Evolutionary conservation across 2,329 filamentous ascomycete genomes (phyloP).

Genomic region (Aspergillus tamarii): DNA sequence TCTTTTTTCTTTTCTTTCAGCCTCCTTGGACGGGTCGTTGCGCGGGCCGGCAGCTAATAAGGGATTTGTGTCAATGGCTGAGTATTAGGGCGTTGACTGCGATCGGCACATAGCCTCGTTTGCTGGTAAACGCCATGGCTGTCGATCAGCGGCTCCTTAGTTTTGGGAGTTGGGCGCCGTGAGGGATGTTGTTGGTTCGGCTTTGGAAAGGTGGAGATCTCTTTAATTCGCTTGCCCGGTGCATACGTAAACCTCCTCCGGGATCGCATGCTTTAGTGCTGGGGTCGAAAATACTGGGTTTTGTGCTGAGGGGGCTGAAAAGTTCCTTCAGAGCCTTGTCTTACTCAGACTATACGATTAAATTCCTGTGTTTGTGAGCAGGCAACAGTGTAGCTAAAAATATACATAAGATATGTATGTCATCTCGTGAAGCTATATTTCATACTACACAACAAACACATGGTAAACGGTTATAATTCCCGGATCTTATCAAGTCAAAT

Average conservation of each 20-base stretch:
- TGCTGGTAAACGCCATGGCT: neutral
- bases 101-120: constrained; percentile 2
- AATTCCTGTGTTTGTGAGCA: neutral
- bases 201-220: neutral
- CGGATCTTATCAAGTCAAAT: neutral
- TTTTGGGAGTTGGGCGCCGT: neutral
- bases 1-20: neutral
- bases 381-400: neutral
- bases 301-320: neutral
- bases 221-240: neutral
- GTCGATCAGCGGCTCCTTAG: neutral
- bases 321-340: neutral
- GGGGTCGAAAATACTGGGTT: neutral
- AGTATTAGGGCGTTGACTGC: neutral
- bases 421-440: neutral
- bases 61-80: neutral
- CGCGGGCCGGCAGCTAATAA: neutral
- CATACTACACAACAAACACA: no score
- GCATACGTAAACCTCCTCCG: neutral
- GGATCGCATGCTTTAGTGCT: neutral
- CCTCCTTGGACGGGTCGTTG: neutral
- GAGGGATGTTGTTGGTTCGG: neutral
- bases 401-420: neutral
- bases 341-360: neutral
- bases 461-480: neutral